phyloP scores from a whole-genome alignment of 441 rosid genomes.

The Adansonia grandidieri region DNA sequence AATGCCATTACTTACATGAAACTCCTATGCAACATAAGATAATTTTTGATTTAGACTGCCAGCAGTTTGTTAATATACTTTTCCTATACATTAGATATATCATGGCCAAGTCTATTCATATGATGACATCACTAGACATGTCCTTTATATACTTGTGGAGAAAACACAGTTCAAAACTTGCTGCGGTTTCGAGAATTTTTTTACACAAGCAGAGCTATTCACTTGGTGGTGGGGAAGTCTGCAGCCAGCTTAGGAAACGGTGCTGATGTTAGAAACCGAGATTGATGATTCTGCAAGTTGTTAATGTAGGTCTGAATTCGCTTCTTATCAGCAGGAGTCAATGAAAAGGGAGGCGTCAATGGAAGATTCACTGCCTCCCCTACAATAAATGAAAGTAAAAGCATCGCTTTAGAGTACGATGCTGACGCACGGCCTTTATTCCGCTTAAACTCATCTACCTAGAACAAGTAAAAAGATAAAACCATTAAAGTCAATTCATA shows the following conservation, averaged over 20 bases:
- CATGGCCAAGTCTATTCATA: constrained; percentile 6
- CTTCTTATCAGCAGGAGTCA: constrained; percentile 52
- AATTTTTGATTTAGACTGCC: constrained; percentile 12
- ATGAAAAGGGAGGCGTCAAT: constrained; percentile 59
- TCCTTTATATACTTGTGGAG: constrained; percentile 18
- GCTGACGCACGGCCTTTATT: constrained; percentile 56
- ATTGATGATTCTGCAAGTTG: constrained; percentile 59
- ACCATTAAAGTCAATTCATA: constrained; percentile 3
- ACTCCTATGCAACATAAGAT: not conserved
- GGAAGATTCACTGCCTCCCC: constrained; percentile 71
- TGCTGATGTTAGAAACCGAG: constrained; percentile 44
- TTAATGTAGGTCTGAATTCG: constrained; percentile 60
- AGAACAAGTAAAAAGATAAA: constrained; percentile 8
- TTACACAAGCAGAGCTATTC: constrained; percentile 33
- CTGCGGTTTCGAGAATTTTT: constrained; percentile 26
- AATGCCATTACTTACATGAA: constrained; percentile 24
- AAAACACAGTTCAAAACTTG: constrained; percentile 27
- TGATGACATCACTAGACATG: constrained; percentile 9
- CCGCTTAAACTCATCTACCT: constrained; percentile 71
- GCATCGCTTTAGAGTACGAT: constrained; percentile 71
- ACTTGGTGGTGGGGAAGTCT: constrained; percentile 28
- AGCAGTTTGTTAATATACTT: constrained; percentile 12
- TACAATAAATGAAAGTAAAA: constrained; percentile 67
- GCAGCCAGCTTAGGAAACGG: constrained; percentile 24
- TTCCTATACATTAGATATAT: constrained; percentile 20